These are phyloP conservation scores for Isoetes taiwanensis DNA, from an alignment of 75 land plant genomes.

Conservation along the genomic window DNA sequence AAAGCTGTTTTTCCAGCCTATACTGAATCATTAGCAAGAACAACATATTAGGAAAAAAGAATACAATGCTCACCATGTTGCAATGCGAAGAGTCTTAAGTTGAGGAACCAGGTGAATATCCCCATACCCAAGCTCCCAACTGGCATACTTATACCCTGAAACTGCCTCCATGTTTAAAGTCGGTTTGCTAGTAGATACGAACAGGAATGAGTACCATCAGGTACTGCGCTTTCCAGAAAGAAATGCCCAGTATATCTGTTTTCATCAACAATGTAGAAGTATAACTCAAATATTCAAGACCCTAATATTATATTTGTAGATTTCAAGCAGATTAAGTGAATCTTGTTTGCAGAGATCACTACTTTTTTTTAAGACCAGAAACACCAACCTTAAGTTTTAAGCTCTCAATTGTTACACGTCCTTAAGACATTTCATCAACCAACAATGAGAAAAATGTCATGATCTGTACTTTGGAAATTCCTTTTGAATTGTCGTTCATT, in stretches of 20 bases:
- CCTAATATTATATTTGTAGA: no score
- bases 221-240: slow-evolving; percentile 20
- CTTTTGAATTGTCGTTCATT: no score
- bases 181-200: slow-evolving; percentile 17
- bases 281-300: no score
- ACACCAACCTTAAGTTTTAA: no score
- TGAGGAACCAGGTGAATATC: slow-evolving; percentile 21
- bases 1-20: slow-evolving; percentile 17
- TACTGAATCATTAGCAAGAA: not conserved
- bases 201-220: slow-evolving; percentile 15
- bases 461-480: no score
- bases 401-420: no score
- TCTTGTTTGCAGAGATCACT: no score
- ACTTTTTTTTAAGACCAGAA: no score
- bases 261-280: no score
- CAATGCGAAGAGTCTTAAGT: slow-evolving; percentile 13
- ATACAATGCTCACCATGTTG: slow-evolving; percentile 9
- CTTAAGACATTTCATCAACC: no score
- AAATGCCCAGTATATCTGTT: slow-evolving; percentile 12
- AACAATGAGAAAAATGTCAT: no score
- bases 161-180: slow-evolving; percentile 22
- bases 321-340: no score
- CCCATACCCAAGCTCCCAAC: slow-evolving; percentile 20
- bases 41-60: not conserved
- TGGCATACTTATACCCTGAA: slow-evolving; percentile 19